These are phyloP conservation scores for Oligophagozyma castellii DNA, from an alignment of 1,139 yeast genomes.

Conservation along the genomic window DNA sequence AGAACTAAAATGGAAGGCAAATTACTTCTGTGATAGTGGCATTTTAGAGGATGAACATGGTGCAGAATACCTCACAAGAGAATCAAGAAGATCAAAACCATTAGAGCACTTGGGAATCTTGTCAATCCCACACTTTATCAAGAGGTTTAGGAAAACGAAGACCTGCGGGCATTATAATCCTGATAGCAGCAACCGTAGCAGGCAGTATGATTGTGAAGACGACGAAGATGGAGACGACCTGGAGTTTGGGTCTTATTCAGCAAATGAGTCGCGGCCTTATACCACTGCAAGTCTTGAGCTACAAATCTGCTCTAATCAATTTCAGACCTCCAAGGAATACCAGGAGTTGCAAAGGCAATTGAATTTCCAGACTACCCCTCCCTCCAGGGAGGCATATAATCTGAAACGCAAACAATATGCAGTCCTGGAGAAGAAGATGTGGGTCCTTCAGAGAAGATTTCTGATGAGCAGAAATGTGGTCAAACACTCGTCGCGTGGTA, in stretches of 20 bases:
- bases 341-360: slow-evolving; percentile 7
- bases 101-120: slow-evolving; percentile 5
- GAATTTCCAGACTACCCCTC: slow-evolving; percentile 1
- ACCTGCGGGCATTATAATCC: too few relatives aligned
- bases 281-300: slow-evolving; percentile 8
- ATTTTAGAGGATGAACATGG: too few relatives aligned
- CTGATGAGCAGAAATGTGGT: slow-evolving; percentile 15
- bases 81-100: not conserved
- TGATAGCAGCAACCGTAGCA: too few relatives aligned
- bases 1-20: too few relatives aligned
- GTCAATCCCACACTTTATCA: slow-evolving; percentile 8
- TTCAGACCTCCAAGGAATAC: slow-evolving; percentile 6
- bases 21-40: too few relatives aligned
- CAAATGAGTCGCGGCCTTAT: slow-evolving; percentile 4
- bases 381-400: slow-evolving; percentile 5
- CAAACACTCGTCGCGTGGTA: slow-evolving; percentile 6
- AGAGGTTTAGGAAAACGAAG: slow-evolving; percentile 4
- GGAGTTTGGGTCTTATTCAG: not conserved
- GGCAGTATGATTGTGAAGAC: too few relatives aligned
- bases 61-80: too few relatives aligned
- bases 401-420: slow-evolving; percentile 8
- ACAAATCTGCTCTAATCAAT: slow-evolving; percentile 6
- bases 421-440: slow-evolving; percentile 7
- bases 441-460: slow-evolving; percentile 18
- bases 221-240: too few relatives aligned